Conservation (phyloP, 1,139 yeast genomes). For the Sugiyamaella novakii region DNA sequence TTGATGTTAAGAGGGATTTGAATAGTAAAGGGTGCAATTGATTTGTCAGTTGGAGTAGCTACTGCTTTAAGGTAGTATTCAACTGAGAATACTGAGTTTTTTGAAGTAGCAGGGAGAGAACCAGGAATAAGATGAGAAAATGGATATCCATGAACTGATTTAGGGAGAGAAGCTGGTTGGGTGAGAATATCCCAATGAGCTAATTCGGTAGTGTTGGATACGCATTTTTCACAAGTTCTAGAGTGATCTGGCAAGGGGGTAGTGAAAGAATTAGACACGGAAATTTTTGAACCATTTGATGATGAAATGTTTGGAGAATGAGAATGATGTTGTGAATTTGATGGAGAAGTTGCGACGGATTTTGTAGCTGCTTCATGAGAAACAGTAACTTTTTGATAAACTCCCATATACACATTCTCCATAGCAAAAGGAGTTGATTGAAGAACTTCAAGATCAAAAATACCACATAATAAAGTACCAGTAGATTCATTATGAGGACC, state of each 20-base stretch:
- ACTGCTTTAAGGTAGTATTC: conserved; percentile 74
- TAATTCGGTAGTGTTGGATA: conserved; percentile 55
- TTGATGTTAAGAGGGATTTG: conserved; percentile 73
- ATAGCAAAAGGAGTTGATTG: conserved; percentile 44
- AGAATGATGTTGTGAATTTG: not conserved
- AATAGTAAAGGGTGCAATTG: conserved; percentile 44
- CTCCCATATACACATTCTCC: conserved; percentile 60
- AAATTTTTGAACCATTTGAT: not conserved
- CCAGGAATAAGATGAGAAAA: conserved; percentile 94
- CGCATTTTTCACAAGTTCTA: conserved; percentile 48
- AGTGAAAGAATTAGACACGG: conserved; percentile 5
- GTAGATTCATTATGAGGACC: conserved; percentile 78
- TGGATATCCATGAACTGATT: conserved; percentile 83
- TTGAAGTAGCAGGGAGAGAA: conserved; percentile 77
- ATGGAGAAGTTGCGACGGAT: conserved; percentile 5
- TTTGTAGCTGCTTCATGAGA: conserved; percentile 11
- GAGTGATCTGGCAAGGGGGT: conserved; percentile 2
- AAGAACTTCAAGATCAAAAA: conserved; percentile 46
- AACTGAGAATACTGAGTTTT: conserved; percentile 56
- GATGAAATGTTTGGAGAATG: conserved; percentile 5
- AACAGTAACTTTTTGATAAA: conserved; percentile 63
- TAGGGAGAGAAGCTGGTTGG: conserved; percentile 53
- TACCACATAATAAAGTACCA: conserved; percentile 84
- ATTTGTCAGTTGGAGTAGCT: conserved; percentile 49
- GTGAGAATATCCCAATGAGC: conserved; percentile 88